These are phyloP conservation scores for Moringa oleifera DNA, from an alignment of 345 rosid genomes.

Conservation along the genomic window DNA sequence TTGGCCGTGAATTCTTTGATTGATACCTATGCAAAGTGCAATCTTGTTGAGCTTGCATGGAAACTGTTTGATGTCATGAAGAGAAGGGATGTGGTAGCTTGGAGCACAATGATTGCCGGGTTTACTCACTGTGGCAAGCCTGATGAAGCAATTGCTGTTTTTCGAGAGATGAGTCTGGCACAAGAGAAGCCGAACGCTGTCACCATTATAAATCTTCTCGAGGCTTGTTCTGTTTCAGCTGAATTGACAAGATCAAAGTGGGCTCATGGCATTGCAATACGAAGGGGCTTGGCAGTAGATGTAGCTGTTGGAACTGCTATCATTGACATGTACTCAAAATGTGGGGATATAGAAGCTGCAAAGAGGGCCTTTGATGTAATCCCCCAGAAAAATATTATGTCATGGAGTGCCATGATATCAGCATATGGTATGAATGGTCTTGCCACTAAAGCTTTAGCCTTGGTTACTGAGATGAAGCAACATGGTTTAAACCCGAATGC, in stretches of 20 bases:
- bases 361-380: slow-evolving; percentile 51
- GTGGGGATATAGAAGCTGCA: slow-evolving; percentile 43
- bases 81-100: slow-evolving; percentile 46
- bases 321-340: slow-evolving; percentile 63
- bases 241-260: slow-evolving; percentile 52
- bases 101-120: slow-evolving; percentile 73
- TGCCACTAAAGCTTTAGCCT: slow-evolving; percentile 45
- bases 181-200: slow-evolving; percentile 35
- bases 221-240: slow-evolving; percentile 58
- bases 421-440: slow-evolving; percentile 68
- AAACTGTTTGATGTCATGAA: slow-evolving; percentile 30
- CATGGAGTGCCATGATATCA: slow-evolving; percentile 74
- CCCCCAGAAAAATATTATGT: slow-evolving; percentile 32
- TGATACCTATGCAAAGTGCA: slow-evolving; percentile 58
- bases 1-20: slow-evolving; percentile 42
- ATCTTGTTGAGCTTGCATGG: slow-evolving; percentile 37
- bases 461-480: slow-evolving; percentile 44
- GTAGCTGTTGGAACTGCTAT: slow-evolving; percentile 58
- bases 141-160: slow-evolving; percentile 46
- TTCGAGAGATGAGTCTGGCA: slow-evolving; percentile 36
- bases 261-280: slow-evolving; percentile 62
- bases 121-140: slow-evolving; percentile 45
- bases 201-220: slow-evolving; percentile 48
- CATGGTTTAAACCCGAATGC: slow-evolving; percentile 44
- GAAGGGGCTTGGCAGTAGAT: slow-evolving; percentile 44